Conservation (phyloP, 2,329 filamentous ascomycete genomes). For the Sordariomycetes sp. region DNA sequence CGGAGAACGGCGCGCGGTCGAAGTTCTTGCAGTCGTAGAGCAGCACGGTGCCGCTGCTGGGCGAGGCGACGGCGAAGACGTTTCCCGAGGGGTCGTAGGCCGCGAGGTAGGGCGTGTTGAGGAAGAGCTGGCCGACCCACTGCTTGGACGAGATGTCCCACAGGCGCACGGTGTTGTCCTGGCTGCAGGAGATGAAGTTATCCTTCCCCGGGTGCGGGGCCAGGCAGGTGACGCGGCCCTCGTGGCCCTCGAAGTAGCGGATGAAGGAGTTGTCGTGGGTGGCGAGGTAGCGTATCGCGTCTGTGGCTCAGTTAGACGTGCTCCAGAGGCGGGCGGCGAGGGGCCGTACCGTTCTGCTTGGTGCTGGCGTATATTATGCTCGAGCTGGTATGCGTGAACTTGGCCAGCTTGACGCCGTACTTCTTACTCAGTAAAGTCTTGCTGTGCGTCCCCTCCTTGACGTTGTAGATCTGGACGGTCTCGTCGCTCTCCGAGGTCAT, state of each 20-base stretch:
- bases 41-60: constrained; percentile 66
- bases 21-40: constrained; percentile 93
- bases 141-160: constrained; percentile 82
- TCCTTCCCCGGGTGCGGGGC: constrained; percentile 78
- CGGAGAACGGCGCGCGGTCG: constrained; percentile 80
- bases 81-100: constrained; percentile 88
- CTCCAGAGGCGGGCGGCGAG: background rate
- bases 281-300: constrained; percentile 76
- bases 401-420: constrained; percentile 87
- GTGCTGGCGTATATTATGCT: constrained; percentile 94
- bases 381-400: constrained; percentile 85
- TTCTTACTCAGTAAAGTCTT: constrained; percentile 92
- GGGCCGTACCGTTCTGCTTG: constrained; percentile 66
- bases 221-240: constrained; percentile 71
- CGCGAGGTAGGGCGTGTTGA: constrained; percentile 71
- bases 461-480: constrained; percentile 90
- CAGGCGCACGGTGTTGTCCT: constrained; percentile 81
- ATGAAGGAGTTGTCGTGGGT: constrained; percentile 96
- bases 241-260: constrained; percentile 90
- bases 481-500: constrained; percentile 91
- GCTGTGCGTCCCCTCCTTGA: constrained; percentile 78
- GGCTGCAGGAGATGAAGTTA: constrained; percentile 82
- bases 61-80: constrained; percentile 82
- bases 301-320: constrained; percentile 22
- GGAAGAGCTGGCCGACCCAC: constrained; percentile 67